phyloP scores from a whole-genome alignment of 1,284 basidiomycete genomes.

The Cutaneotrichosporon cutaneum region DNA sequence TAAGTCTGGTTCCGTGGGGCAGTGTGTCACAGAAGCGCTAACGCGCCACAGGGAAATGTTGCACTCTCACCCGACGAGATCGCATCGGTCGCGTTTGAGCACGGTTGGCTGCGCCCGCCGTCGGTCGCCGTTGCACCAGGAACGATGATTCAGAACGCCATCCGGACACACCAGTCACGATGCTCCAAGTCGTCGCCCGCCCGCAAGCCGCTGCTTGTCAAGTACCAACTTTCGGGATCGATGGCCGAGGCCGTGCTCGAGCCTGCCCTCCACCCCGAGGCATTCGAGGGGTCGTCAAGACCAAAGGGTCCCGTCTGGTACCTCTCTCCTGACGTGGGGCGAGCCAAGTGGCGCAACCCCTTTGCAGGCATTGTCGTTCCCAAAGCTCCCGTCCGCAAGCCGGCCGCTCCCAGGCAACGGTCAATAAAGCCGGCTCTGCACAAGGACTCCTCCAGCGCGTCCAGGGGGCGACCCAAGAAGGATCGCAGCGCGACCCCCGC shows the following conservation, averaged over 20 bases:
- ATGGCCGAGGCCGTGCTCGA: slow-evolving; percentile 44
- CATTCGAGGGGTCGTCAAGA: slow-evolving; percentile 35
- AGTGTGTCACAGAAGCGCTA: not conserved
- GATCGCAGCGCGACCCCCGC: slow-evolving; percentile 13
- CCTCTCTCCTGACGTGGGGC: slow-evolving; percentile 33
- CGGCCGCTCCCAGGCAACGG: slow-evolving; percentile 30
- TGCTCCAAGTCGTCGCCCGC: slow-evolving; percentile 32
- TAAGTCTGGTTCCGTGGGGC: slow-evolving; percentile 27
- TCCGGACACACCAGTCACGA: slow-evolving; percentile 47
- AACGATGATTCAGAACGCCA: slow-evolving; percentile 44
- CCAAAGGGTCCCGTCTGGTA: slow-evolving; percentile 51
- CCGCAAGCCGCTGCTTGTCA: slow-evolving; percentile 40
- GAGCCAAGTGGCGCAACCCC: slow-evolving; percentile 44
- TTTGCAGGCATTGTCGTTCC: slow-evolving; percentile 46
- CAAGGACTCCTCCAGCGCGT: slow-evolving; percentile 13
- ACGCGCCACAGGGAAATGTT: slow-evolving; percentile 40
- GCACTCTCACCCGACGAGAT: slow-evolving; percentile 48
- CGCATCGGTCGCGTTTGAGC: slow-evolving; percentile 39
- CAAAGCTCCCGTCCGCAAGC: slow-evolving; percentile 38
- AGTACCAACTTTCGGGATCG: slow-evolving; percentile 48
- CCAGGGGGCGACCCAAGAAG: slow-evolving; percentile 10
- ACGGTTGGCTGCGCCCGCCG: slow-evolving; percentile 49
- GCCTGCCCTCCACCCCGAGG: slow-evolving; percentile 46
- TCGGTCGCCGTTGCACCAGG: slow-evolving; percentile 44
- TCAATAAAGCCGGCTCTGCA: slow-evolving; percentile 14